Percentiles rank a stretch among this genome's conserved stretches.
phyloP scores from a whole-genome alignment of 108 stramenopile genomes.

The Cyclostephanos tholiformis region DNA sequence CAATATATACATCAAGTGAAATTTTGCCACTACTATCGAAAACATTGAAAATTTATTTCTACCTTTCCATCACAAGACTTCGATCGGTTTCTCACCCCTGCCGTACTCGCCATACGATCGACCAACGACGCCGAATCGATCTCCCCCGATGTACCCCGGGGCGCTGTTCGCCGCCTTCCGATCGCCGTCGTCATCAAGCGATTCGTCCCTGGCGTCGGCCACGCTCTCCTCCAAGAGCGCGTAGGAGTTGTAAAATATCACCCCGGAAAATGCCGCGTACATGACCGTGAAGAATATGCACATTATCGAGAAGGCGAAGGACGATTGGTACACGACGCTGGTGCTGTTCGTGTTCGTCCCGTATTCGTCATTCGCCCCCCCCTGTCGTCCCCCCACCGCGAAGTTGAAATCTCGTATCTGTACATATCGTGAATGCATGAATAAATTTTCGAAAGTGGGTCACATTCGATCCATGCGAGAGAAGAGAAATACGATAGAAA shows the following conservation, averaged over 20 bases:
- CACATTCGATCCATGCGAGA: background rate
- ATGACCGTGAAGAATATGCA: constrained; percentile 85
- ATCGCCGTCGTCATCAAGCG: background rate
- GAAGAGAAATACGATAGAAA: background rate
- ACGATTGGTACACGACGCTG: constrained; percentile 56
- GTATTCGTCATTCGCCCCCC: constrained; percentile 21
- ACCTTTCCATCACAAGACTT: background rate
- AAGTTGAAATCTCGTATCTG: constrained; percentile 51
- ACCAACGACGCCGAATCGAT: too few species aligned
- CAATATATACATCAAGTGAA: background rate
- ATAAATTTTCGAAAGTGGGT: too few species aligned
- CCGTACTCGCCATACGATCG: too few species aligned
- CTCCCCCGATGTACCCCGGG: too few species aligned
- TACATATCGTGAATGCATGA: constrained; percentile 22
- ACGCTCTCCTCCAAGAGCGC: constrained; percentile 71
- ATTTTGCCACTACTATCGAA: constrained; percentile 13
- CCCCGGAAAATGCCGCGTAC: constrained; percentile 72
- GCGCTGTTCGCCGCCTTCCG: too few species aligned
- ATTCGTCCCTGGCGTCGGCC: constrained; percentile 55
- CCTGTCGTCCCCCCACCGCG: constrained; percentile 12
- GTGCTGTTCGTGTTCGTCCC: constrained; percentile 24
- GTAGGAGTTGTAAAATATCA: constrained; percentile 60
- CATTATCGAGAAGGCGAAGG: constrained; percentile 75
- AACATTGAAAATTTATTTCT: too few species aligned
- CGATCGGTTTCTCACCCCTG: too few species aligned